Percentiles rank a stretch among this genome's conserved stretches.
These are phyloP conservation scores for Neocucurbitaria cava DNA, from an alignment of 2,329 filamentous ascomycete species.

Conservation along the genomic window DNA sequence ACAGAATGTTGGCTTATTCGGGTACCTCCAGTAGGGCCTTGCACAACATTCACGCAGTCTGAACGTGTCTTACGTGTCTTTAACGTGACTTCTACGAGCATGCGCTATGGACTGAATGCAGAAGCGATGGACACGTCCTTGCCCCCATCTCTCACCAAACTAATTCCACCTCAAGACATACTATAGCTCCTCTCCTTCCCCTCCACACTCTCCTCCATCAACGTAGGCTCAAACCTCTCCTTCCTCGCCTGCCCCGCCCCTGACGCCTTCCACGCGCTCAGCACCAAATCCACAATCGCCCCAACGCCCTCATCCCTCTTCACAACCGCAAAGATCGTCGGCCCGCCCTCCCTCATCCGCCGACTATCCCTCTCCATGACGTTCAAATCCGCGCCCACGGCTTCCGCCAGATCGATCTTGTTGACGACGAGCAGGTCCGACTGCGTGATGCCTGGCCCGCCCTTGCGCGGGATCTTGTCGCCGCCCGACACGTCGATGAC, in stretches of 20 bases:
- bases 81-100: not conserved
- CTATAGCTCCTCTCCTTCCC: slow-evolving; percentile 19
- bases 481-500: slow-evolving; percentile 97
- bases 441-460: slow-evolving; percentile 95
- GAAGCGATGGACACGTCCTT: not conserved
- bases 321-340: slow-evolving; percentile 96
- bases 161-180: slow-evolving; percentile 4
- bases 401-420: slow-evolving; percentile 93
- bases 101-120: no score
- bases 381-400: slow-evolving; percentile 84
- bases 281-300: slow-evolving; percentile 84
- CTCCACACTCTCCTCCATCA: slow-evolving; percentile 36
- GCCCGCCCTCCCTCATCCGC: slow-evolving; percentile 93
- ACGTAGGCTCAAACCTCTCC: slow-evolving; percentile 40
- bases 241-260: slow-evolving; percentile 65
- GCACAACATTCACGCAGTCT: not conserved
- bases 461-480: slow-evolving; percentile 96
- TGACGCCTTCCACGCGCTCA: slow-evolving; percentile 91
- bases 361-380: slow-evolving; percentile 96
- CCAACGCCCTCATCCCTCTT: slow-evolving; percentile 87
- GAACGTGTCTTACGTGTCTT: not conserved
- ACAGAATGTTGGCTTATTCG: not conserved
- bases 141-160: not conserved
- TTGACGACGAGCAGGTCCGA: slow-evolving; percentile 93
- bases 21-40: not conserved